Base-by-base conservation (phyloP, 768 basidiomycete species). In the Cystofilobasidium ferigula region DNA sequence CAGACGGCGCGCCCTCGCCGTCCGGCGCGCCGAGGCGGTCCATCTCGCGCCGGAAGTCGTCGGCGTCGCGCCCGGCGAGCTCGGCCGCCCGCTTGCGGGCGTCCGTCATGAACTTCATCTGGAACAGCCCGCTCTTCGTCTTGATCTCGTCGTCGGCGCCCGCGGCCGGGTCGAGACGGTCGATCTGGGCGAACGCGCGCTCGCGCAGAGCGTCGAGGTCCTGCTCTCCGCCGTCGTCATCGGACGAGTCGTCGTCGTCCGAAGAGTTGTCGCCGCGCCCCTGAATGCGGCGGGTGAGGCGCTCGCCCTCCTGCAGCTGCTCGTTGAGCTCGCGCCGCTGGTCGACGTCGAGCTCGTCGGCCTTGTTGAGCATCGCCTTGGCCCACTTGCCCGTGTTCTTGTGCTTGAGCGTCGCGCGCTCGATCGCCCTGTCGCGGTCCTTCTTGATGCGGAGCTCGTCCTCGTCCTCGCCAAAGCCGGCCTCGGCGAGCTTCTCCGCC, bases 41-140 rank as follows among this genome's bases (percentile, higher is more conserved):
- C 47, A 76, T 74, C 71, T 89, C 88, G 69, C 78, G 79, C 69
- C 84, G 77, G 67, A 94, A 84, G 71, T 88, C 86, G 63, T 88
- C 87, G 6, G 82, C 54, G 35, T 84, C 81, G 64, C 80, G 80
- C 65, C 85, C 79, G 0, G 82, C 83, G 61, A 80, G 79, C 12
- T 74, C 78, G 70, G 81, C 77, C 63, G 85, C 82, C 69, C 89
- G 80, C 6, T 82, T 83, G 78, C 87, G 85, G 0, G 90, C 93
- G 54, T 92, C 86, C 75, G 87, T 86, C 94, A 99, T 99, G 77
- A 98, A 99, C 78, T 95, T 97, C 95, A 98, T 97, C 69, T 84
- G 82, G 74, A 95, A 87, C 13, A 97, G 81, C 68, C 87, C 83
- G 76, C 86, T 87, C 57, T 79, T 76, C 71, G 82, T 82, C n/a